phyloP scores from a whole-genome alignment of 306 rosid species.

The Prunus salicina region DNA sequence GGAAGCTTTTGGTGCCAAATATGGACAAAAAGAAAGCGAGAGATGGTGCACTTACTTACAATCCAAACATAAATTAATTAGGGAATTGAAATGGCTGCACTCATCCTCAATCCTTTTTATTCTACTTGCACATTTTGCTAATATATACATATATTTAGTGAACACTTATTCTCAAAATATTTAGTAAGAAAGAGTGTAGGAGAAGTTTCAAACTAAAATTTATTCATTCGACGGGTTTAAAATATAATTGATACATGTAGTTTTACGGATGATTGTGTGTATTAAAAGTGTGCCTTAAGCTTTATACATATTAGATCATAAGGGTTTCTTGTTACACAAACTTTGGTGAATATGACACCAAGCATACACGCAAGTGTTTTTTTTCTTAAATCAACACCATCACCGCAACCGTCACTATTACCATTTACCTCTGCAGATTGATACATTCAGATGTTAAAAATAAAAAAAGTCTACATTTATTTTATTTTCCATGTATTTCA shows the following conservation, averaged over 20 bases:
- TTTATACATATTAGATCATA: too few species aligned
- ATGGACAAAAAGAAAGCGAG: not conserved
- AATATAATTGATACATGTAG: not conserved
- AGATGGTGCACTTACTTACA: constrained; percentile 1
- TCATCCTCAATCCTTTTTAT: not conserved
- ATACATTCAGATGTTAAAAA: too few species aligned
- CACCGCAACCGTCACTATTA: too few species aligned
- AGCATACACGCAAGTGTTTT: not conserved
- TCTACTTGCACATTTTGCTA: not conserved
- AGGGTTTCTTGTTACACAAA: not conserved
- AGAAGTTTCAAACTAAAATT: too few species aligned
- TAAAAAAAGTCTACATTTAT: not conserved
- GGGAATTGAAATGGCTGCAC: not conserved
- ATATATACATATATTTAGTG: not conserved
- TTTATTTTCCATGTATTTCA: not conserved
- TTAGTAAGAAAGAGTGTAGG: not conserved
- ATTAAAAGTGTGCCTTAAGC: too few species aligned
- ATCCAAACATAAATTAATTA: not conserved
- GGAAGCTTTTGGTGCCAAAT: constrained; percentile 12
- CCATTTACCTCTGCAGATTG: too few species aligned
- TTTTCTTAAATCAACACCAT: too few species aligned
- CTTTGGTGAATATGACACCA: not conserved
- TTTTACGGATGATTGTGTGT: not conserved
- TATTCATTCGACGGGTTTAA: too few species aligned
- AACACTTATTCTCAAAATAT: not conserved